Conservation (phyloP, 345 rosid species). For the Eucalyptus microcorys region DNA sequence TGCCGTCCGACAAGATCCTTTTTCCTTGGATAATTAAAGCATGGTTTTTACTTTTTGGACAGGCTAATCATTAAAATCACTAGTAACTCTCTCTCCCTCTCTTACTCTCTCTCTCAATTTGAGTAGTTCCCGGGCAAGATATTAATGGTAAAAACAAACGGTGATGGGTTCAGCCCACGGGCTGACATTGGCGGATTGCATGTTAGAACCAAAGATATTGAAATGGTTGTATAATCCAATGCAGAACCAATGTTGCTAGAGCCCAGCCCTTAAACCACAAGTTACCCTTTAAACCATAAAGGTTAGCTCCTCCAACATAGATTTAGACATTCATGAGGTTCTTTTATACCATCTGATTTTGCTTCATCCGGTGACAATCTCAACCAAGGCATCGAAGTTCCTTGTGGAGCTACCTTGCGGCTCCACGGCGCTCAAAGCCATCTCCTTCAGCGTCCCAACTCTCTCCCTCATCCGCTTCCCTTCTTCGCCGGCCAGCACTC, state of each 20-base stretch:
- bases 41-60: neutral
- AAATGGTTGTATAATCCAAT: neutral
- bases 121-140: neutral
- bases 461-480: slow-evolving; percentile 28
- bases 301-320: neutral
- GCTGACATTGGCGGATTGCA: neutral
- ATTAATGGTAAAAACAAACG: neutral
- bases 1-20: neutral
- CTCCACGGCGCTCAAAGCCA: slow-evolving; percentile 16
- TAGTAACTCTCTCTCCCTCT: neutral
- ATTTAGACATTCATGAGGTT: neutral
- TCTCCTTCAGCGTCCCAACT: neutral
- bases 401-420: slow-evolving; percentile 18
- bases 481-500: slow-evolving; percentile 8
- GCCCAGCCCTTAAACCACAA: neutral
- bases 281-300: neutral
- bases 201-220: neutral
- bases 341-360: neutral
- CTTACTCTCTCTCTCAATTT: neutral
- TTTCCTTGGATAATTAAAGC: neutral
- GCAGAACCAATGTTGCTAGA: neutral
- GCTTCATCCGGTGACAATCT: neutral
- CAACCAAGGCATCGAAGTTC: slow-evolving; percentile 18
- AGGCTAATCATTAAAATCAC: neutral
- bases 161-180: neutral